Conservation (phyloP, 169 alveolate genomes). For the Babesia sp. region DNA sequence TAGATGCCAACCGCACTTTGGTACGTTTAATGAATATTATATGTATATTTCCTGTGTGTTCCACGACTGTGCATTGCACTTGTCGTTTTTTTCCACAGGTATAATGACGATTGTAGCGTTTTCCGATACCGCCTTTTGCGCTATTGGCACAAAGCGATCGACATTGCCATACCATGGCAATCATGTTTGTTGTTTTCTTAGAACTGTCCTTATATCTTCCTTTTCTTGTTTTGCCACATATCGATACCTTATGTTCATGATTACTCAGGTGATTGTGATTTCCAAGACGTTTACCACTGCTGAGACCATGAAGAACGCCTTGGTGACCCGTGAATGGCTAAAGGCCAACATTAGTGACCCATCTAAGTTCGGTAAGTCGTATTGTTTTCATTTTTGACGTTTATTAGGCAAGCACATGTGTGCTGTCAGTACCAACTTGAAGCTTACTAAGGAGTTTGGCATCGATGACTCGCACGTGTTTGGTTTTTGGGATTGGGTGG, state of each 20-base stretch:
- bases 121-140: background rate
- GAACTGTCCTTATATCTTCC: background rate
- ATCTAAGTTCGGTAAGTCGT: conserved; percentile 40
- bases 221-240: background rate
- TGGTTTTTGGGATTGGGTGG: conserved; percentile 99
- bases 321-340: conserved; percentile 88
- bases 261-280: conserved; percentile 84
- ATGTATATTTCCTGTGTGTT: conserved; percentile 10
- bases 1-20: conserved; percentile 92
- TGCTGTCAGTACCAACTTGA: conserved; percentile 93
- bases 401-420: conserved; percentile 84
- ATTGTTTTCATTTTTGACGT: background rate
- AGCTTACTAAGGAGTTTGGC: conserved; percentile 92
- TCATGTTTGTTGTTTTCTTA: too few species aligned
- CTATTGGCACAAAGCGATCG: background rate
- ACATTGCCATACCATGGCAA: too few species aligned
- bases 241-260: background rate
- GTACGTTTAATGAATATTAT: conserved; percentile 15
- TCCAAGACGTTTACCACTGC: conserved; percentile 99
- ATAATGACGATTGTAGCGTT: conserved; percentile 4
- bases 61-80: conserved; percentile 13
- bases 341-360: conserved; percentile 75
- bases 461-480: conserved; percentile 90
- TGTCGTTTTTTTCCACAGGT: conserved; percentile 18
- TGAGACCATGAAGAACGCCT: conserved; percentile 97